A percentile compares a stretch with the other conserved stretches of the same genome.
These are phyloP conservation scores for Piedraia hortae DNA, from an alignment of 2,329 filamentous ascomycete genomes.

Conservation along the genomic window DNA sequence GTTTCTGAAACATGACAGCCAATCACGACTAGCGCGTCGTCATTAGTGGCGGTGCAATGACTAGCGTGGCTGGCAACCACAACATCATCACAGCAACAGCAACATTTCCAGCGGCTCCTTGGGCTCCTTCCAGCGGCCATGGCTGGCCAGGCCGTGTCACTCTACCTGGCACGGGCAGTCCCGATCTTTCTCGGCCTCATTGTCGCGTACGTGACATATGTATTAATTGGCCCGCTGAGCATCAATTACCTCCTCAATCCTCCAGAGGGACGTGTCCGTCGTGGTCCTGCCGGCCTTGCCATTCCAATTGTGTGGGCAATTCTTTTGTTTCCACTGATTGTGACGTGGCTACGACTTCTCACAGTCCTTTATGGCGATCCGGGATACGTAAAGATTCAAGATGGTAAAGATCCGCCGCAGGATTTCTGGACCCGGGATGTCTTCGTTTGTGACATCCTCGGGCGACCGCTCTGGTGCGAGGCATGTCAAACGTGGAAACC, in stretches of 20 bases:
- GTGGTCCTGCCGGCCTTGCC: constrained; percentile 32
- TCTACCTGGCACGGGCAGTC: constrained; percentile 8
- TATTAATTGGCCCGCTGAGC: constrained; percentile 19
- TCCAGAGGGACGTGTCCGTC: constrained; percentile 10
- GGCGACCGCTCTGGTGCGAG: constrained; percentile 65
- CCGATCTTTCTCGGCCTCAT: constrained; percentile 8
- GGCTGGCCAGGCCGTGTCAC: constrained; percentile 2
- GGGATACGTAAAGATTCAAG: constrained; percentile 42
- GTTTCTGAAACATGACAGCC: too few relatives aligned
- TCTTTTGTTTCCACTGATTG: constrained; percentile 36
- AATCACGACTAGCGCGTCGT: too few relatives aligned
- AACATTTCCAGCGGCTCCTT: too few relatives aligned
- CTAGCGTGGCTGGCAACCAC: too few relatives aligned
- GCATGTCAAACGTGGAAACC: constrained; percentile 68
- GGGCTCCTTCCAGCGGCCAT: too few relatives aligned
- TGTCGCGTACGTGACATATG: constrained; percentile 10
- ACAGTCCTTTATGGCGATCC: constrained; percentile 40
- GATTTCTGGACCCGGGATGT: constrained; percentile 57
- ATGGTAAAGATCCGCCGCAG: constrained; percentile 22
- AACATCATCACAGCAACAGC: too few relatives aligned
- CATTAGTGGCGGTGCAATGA: too few relatives aligned
- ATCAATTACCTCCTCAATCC: constrained; percentile 40
- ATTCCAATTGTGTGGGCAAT: constrained; percentile 49
- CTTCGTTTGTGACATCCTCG: constrained; percentile 61
- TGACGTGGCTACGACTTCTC: constrained; percentile 44